Conservation (phyloP, 2,329 filamentous ascomycete species). For the Trichophyton simii region DNA sequence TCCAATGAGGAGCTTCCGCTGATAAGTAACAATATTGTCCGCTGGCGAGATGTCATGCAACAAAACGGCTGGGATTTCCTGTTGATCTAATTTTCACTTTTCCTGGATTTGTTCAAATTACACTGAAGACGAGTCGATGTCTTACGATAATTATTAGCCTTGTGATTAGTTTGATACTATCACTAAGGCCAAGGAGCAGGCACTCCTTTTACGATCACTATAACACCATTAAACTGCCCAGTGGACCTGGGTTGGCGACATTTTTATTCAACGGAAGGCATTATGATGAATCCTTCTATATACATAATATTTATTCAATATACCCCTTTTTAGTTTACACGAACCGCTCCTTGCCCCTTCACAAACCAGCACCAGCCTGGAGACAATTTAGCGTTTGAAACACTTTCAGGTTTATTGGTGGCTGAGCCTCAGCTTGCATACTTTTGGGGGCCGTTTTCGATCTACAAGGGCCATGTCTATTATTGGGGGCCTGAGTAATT, state of each 20-base stretch:
- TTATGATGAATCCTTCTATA: constrained; percentile 3
- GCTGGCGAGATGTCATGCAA: constrained; percentile 88
- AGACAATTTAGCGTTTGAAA: constrained; percentile 1
- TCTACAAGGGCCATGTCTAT: background rate
- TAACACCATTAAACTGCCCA: background rate
- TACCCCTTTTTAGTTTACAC: background rate
- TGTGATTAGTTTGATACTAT: background rate
- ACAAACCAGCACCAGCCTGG: background rate
- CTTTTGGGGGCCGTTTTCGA: background rate
- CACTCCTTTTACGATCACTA: constrained; percentile 2
- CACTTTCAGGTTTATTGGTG: background rate
- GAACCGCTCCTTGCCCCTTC: background rate
- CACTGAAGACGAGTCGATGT: background rate
- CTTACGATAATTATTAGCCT: constrained; percentile 3
- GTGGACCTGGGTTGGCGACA: background rate
- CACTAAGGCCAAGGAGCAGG: background rate
- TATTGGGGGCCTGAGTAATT: background rate
- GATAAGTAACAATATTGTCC: constrained; percentile 37
- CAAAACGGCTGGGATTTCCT: constrained; percentile 83
- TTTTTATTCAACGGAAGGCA: background rate
- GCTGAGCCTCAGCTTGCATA: background rate
- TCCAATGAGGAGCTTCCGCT: background rate
- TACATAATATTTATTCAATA: constrained; percentile 5
- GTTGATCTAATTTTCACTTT: constrained; percentile 50
- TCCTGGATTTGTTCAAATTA: background rate